phyloP scores from a whole-genome alignment of 306 rosid species.

The Luffa acutangula region DNA sequence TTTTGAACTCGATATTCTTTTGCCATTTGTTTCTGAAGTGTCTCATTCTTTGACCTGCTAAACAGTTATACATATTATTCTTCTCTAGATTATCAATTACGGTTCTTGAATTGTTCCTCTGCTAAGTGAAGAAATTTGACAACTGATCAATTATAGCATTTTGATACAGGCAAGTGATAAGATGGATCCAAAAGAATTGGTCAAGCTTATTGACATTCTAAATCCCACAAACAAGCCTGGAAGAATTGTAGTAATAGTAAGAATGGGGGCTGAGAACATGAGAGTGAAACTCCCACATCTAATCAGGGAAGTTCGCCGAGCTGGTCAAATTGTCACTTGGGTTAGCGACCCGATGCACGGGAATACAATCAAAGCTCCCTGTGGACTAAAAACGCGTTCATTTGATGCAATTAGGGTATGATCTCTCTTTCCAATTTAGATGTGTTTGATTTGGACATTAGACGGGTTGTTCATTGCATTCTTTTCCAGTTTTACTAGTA shows the following conservation, averaged over 20 bases:
- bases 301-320: conserved; percentile 26
- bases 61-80: background rate
- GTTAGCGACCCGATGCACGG: conserved; percentile 38
- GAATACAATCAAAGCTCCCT: conserved; percentile 35
- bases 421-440: background rate
- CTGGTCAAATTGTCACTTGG: conserved; percentile 31
- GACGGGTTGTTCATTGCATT: background rate
- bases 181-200: conserved; percentile 33
- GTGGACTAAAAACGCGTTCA: conserved; percentile 33
- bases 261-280: conserved; percentile 39
- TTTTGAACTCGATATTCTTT: background rate
- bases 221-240: conserved; percentile 29
- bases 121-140: background rate
- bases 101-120: background rate
- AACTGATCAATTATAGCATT: background rate
- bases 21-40: background rate
- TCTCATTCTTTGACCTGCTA: background rate
- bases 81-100: background rate
- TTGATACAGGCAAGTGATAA: conserved; percentile 33
- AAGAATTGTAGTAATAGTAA: conserved; percentile 25
- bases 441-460: background rate
- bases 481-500: background rate
- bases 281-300: conserved; percentile 36
- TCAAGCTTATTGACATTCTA: conserved; percentile 27
- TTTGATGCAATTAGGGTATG: conserved; percentile 35